phyloP scores from a whole-genome alignment of 2,329 filamentous ascomycete species.

The Colletotrichum godetiae region DNA sequence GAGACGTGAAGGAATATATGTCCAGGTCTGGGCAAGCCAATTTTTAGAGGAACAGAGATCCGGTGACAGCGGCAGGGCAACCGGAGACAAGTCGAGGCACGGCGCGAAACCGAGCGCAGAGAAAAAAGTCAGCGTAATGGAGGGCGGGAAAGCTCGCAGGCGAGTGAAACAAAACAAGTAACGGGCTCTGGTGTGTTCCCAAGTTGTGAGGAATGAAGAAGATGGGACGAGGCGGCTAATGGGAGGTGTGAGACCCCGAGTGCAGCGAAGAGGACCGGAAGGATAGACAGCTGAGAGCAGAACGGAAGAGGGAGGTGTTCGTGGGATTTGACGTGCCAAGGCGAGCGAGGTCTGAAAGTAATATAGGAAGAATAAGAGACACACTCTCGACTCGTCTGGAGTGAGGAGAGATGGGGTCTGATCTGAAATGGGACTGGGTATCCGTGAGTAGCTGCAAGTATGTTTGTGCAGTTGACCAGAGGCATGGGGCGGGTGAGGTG shows the following conservation, averaged over 20 bases:
- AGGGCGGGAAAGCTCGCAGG: conserved; percentile 20
- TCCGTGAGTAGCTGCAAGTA: background rate
- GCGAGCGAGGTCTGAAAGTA: conserved; percentile 19
- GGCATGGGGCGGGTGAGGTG: background rate
- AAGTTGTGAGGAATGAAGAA: conserved; percentile 15
- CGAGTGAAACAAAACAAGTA: conserved; percentile 36
- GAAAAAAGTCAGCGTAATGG: background rate
- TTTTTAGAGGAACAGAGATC: conserved; percentile 21
- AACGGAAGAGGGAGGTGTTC: background rate
- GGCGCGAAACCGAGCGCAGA: conserved; percentile 11
- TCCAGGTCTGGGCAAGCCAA: conserved; percentile 22
- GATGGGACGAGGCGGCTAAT: conserved; percentile 21
- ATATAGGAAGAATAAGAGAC: conserved; percentile 6
- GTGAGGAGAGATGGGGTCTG: background rate
- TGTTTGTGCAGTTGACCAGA: background rate
- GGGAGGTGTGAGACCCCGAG: background rate
- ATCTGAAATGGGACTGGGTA: background rate
- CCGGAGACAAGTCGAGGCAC: conserved; percentile 8
- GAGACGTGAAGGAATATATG: background rate
- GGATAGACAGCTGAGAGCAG: background rate
- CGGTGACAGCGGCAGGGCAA: background rate
- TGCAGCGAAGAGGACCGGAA: background rate
- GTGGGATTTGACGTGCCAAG: conserved; percentile 30
- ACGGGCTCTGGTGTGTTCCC: conserved; percentile 21
- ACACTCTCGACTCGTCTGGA: background rate